Evolutionary conservation across 73 alveolate species (phyloP), one percentile per base, ranked within the genome.

Genomic region (Paramecium biaurelia): DNA sequence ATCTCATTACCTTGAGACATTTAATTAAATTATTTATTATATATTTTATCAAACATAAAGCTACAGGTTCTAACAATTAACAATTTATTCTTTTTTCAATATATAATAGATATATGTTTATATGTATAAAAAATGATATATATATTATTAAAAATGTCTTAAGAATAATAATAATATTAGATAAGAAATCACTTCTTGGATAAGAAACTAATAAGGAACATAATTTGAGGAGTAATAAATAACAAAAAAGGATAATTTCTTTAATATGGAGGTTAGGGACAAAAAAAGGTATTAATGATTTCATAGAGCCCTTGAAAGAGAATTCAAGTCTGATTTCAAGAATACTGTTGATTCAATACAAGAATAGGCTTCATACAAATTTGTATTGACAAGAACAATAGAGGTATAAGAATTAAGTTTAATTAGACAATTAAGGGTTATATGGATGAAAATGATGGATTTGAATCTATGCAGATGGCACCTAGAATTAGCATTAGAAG

Each of bases 251-350:
- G 76, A 79, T 63, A 79, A 79, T 47, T 42, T 79, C 56, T 47
- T 6, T n/a, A 43, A 45, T 15, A 23, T 89, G 59, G 84, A 67
- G 32, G 96, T 93, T 5, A 72, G 53, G 14, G 89, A 92, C 58
- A 95, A 93, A n/a, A 86, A 94, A 30, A 97, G 97, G 5, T 76
- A 92, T 26, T 72, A 85, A 57, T 12, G 93, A 82, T 95, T 94
- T 79, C 98, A 95, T 92, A 96, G 96, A 4, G 97, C 96, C 5
- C 94, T 95, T 76, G 95, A 96, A 57, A 97, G 98, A 5, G 98
- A 97, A 23, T 95, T 95, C 56, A 58, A 92, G 15, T 96, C 97
- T 56, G 96, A 97, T 8, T 95, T 94, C 84, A 85, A 85, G 8
- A 93, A 92, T 63, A 94, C 97, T 57, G 89, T 85, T 74, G 97